A percentile compares a stretch with the other conserved stretches of the same genome.
These are phyloP conservation scores for Macrolepiota fuliginosa DNA, from an alignment of 768 basidiomycete species.

Conservation along the genomic window DNA sequence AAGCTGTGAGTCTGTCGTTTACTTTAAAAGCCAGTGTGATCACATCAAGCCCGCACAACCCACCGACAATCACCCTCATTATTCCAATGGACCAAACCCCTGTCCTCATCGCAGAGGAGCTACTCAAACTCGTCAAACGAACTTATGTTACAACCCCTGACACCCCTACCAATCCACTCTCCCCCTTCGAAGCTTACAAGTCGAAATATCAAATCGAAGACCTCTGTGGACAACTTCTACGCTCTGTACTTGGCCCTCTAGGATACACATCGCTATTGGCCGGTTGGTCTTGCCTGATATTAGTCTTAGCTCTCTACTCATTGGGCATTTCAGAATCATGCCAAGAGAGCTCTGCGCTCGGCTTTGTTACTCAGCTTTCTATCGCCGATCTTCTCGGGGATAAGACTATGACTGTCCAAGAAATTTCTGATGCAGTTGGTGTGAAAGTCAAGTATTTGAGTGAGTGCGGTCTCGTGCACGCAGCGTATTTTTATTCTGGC, in stretches of 20 bases:
- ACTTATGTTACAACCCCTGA: not conserved
- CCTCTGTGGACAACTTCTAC: not conserved
- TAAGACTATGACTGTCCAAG: not conserved
- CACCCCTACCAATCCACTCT: not conserved
- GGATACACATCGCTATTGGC: slow-evolving; percentile 1
- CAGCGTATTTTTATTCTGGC: not conserved
- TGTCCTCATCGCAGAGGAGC: not conserved
- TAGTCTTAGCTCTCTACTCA: not conserved
- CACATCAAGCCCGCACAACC: not conserved
- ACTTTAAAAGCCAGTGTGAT: not conserved
- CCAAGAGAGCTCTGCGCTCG: slow-evolving; percentile 7
- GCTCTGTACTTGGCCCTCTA: not conserved
- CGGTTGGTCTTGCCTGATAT: not conserved
- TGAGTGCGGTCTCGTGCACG: not conserved
- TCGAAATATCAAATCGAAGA: slow-evolving; percentile 2
- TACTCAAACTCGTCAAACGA: not conserved
- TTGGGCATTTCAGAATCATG: not conserved
- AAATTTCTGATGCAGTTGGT: not conserved
- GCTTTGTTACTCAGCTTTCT: not conserved
- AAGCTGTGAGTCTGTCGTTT: too few species aligned
- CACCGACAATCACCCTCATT: not conserved
- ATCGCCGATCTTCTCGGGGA: not conserved
- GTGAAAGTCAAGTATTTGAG: not conserved
- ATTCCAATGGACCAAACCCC: not conserved
- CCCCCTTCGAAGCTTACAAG: not conserved